These are phyloP conservation scores for Pyricularia sp. DNA, from an alignment of 2,329 filamentous ascomycete species.

Conservation along the genomic window DNA sequence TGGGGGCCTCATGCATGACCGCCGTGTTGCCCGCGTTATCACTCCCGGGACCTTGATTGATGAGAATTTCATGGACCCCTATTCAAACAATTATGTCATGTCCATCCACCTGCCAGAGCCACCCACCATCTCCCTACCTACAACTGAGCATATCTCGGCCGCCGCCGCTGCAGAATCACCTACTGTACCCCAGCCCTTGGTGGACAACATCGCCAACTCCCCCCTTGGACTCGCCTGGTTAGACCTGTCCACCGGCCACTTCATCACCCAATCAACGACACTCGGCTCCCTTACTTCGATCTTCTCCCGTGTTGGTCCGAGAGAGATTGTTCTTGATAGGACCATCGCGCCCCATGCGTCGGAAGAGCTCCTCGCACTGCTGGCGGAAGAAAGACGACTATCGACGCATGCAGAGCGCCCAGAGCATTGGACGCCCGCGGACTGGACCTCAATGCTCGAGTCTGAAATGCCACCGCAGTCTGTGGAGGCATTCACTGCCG, in stretches of 20 bases:
- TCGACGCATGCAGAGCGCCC: constrained; percentile 48
- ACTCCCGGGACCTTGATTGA: constrained; percentile 95
- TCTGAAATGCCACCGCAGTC: constrained; percentile 49
- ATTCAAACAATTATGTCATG: constrained; percentile 86
- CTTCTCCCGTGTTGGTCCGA: constrained; percentile 71
- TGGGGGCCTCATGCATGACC: constrained; percentile 75
- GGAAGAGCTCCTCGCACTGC: constrained; percentile 52
- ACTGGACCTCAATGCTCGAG: constrained; percentile 74
- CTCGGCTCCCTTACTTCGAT: constrained; percentile 67
- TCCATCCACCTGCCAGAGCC: constrained; percentile 52
- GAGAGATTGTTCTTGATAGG: constrained; percentile 74
- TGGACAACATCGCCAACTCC: constrained; percentile 6
- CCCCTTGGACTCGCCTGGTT: constrained; percentile 80
- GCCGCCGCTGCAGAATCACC: constrained; percentile 8
- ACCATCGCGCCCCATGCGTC: constrained; percentile 30
- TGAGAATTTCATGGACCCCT: constrained; percentile 93
- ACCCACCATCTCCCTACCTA: constrained; percentile 14
- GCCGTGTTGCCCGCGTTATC: constrained; percentile 76
- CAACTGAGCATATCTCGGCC: constrained; percentile 5
- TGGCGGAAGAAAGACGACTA: constrained; percentile 66
- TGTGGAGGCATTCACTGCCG: constrained; percentile 47
- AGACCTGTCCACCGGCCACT: constrained; percentile 89
- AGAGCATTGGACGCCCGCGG: constrained; percentile 30
- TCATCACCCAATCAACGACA: constrained; percentile 72
- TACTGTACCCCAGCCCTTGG: not conserved